A percentile compares a stretch with the other conserved stretches of the same genome.
phyloP scores from a whole-genome alignment of 208 protist genomes.

The Trypanosoma cruzi region DNA sequence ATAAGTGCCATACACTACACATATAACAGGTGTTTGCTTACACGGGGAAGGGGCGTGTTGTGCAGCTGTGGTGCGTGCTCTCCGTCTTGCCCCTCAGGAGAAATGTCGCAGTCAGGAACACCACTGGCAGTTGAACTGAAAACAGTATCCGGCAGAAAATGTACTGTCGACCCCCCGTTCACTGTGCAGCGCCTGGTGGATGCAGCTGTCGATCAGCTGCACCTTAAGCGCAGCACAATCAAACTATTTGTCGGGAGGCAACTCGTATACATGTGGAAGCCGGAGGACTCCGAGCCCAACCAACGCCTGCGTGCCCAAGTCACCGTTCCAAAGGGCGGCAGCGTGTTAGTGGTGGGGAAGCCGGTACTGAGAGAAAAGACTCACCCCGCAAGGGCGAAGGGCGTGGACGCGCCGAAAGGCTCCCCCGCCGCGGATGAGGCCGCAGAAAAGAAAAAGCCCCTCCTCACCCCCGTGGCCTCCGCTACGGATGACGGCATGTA shows the following conservation, averaged over 20 bases:
- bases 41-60: too few species aligned
- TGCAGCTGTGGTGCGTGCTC: slow-evolving; percentile 3
- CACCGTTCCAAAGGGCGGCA: neutral
- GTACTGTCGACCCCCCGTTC: slow-evolving; percentile 33
- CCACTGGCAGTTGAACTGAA: slow-evolving; percentile 34
- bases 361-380: neutral
- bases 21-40: too few species aligned
- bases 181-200: slow-evolving; percentile 42
- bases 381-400: neutral
- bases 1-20: too few species aligned
- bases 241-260: slow-evolving; percentile 34
- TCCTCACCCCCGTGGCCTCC: neutral
- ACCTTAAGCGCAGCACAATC: slow-evolving; percentile 32
- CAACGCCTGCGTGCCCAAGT: neutral
- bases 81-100: neutral
- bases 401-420: neutral
- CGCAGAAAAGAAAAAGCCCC: neutral
- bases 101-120: neutral
- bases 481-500: neutral
- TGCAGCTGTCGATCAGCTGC: slow-evolving; percentile 36
- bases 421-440: too few species aligned
- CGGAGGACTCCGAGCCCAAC: neutral
- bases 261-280: slow-evolving; percentile 13
- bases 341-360: slow-evolving; percentile 22
- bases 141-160: slow-evolving; percentile 47